Conservation (phyloP, 495 filamentous ascomycete genomes). For the Hypoxylon crocopeplum region DNA sequence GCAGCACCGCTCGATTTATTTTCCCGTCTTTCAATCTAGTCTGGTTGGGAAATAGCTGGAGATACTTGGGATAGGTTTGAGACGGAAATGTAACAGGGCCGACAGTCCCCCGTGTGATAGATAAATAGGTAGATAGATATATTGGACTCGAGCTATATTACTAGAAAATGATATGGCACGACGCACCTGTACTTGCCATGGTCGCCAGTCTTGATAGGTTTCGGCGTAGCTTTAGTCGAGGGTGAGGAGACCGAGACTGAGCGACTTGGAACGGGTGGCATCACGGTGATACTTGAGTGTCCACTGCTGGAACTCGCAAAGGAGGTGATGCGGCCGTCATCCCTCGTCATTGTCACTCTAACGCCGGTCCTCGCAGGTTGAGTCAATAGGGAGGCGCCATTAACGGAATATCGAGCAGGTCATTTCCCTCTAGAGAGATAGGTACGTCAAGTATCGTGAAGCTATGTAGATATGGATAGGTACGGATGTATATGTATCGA, state of each 20-base stretch:
- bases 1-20: background rate
- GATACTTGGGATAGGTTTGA: conserved; percentile 13
- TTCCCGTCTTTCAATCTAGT: conserved; percentile 3
- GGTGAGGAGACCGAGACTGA: conserved; percentile 55
- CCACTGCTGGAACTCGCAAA: conserved; percentile 68
- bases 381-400: conserved; percentile 41
- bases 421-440: conserved; percentile 32
- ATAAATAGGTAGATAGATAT: background rate
- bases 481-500: background rate
- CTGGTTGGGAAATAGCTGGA: background rate
- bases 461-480: conserved; percentile 1
- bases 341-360: conserved; percentile 63
- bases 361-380: conserved; percentile 38
- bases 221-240: conserved; percentile 55
- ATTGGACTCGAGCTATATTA: conserved; percentile 6
- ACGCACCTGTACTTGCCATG: conserved; percentile 55
- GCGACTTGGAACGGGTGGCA: conserved; percentile 57
- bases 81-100: conserved; percentile 19
- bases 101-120: background rate
- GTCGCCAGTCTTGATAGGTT: conserved; percentile 64
- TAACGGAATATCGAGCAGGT: conserved; percentile 22
- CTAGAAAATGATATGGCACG: conserved; percentile 19
- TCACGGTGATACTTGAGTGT: conserved; percentile 65
- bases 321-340: conserved; percentile 68
- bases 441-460: conserved; percentile 7